Conservation (phyloP, 768 basidiomycete genomes). For the Lactarius indigo region DNA sequence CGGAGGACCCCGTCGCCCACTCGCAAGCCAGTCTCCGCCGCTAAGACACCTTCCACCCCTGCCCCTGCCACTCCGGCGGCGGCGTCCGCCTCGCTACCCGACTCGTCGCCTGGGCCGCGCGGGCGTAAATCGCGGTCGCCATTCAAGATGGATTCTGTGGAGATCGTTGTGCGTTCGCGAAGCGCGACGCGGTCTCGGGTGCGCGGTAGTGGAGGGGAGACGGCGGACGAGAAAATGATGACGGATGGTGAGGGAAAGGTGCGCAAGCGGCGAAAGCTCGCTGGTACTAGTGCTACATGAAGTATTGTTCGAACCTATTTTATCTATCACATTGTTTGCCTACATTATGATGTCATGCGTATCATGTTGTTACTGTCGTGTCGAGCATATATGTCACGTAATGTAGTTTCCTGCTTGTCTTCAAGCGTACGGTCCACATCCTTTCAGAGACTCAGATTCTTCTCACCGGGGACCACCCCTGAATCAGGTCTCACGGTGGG, state of each 20-base stretch:
- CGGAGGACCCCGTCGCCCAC: slow-evolving; percentile 3
- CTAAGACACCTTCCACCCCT: background rate
- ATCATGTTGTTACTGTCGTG: background rate
- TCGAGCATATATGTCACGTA: background rate
- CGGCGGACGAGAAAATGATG: slow-evolving; percentile 18
- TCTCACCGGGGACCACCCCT: too few species aligned
- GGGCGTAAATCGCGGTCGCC: slow-evolving; percentile 13
- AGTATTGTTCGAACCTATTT: background rate
- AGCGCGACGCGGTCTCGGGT: slow-evolving; percentile 17
- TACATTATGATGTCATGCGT: background rate
- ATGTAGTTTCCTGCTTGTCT: too few species aligned
- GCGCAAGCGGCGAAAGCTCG: slow-evolving; percentile 20
- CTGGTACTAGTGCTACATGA: background rate
- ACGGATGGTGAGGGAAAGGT: slow-evolving; percentile 10
- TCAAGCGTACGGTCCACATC: too few species aligned
- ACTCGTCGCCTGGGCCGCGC: slow-evolving; percentile 4
- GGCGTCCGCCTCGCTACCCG: background rate
- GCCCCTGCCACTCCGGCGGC: background rate
- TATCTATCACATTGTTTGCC: background rate
- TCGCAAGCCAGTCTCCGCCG: background rate
- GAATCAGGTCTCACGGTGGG: too few species aligned
- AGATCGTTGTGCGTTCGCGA: slow-evolving; percentile 16
- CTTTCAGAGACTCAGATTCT: too few species aligned
- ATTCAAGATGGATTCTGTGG: slow-evolving; percentile 18
- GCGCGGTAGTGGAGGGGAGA: slow-evolving; percentile 14